Conservation (phyloP, 2,329 filamentous ascomycete genomes). For the Emericellopsis atlantica region DNA sequence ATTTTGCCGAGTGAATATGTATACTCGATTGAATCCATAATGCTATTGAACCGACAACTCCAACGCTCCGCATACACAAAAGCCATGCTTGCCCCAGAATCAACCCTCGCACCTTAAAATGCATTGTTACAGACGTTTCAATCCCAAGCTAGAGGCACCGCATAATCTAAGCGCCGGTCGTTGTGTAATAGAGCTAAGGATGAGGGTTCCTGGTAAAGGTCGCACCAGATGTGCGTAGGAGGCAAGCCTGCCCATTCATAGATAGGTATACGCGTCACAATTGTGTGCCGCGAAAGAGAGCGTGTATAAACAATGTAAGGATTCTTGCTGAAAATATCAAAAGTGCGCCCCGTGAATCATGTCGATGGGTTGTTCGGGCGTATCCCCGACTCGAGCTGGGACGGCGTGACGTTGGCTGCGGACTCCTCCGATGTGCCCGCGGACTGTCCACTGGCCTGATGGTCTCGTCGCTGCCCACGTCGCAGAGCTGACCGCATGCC, state of each 20-base stretch:
- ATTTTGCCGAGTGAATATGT: too few species aligned
- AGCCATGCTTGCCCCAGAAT: too few species aligned
- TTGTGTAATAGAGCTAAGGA: too few species aligned
- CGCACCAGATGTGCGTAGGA: too few species aligned
- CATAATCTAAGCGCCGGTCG: too few species aligned
- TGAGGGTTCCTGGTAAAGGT: too few species aligned
- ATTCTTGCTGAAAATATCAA: background rate
- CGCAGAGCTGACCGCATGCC: conserved; percentile 18
- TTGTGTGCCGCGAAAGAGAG: too few species aligned
- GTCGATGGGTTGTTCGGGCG: conserved; percentile 14
- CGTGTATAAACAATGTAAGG: background rate
- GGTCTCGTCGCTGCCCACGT: conserved; percentile 10
- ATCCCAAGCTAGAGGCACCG: too few species aligned
- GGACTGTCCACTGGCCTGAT: conserved; percentile 1
- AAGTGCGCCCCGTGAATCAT: background rate
- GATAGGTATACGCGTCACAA: background rate
- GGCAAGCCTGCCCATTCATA: background rate
- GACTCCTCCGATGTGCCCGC: conserved; percentile 2
- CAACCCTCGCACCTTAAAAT: too few species aligned
- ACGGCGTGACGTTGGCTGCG: conserved; percentile 22
- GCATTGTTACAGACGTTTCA: too few species aligned
- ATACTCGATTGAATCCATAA: conserved; percentile 1
- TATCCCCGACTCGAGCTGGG: conserved; percentile 31
- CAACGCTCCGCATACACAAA: conserved; percentile 4
- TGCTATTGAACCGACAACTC: conserved; percentile 4